A percentile compares a stretch with the other conserved stretches of the same genome.
Conservation (phyloP, 208 protist genomes). For the Trichomonas vaginalis region DNA sequence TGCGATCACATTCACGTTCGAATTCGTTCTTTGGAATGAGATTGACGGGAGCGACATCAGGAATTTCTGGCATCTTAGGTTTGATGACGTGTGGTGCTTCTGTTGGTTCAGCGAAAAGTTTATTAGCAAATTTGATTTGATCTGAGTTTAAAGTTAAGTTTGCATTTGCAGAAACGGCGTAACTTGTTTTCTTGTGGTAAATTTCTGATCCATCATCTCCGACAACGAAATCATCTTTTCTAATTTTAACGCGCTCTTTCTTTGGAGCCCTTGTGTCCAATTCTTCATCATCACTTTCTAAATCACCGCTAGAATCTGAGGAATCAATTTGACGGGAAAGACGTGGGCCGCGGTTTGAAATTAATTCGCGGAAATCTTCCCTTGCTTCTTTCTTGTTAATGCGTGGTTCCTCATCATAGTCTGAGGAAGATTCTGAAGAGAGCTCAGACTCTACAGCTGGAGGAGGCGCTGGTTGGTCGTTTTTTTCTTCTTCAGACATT, state of each 20-base stretch:
- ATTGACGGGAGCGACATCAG: neutral
- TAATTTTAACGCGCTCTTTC: neutral
- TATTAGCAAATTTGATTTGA: neutral
- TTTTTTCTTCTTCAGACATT: neutral
- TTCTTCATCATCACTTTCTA: neutral
- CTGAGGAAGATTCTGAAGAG: neutral
- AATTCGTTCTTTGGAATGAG: neutral
- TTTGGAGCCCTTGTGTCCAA: neutral
- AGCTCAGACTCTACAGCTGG: neutral
- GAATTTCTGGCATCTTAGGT: neutral
- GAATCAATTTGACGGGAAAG: neutral
- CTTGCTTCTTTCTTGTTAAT: neutral
- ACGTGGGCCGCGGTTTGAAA: neutral
- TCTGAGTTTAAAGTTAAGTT: neutral
- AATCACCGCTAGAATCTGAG: neutral
- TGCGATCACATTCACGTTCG: neutral
- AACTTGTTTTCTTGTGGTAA: neutral
- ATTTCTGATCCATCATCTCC: neutral
- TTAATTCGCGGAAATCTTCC: neutral
- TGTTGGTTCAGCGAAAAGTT: neutral
- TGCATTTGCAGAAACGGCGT: neutral
- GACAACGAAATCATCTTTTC: neutral
- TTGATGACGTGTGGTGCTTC: neutral
- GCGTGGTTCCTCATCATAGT: neutral
- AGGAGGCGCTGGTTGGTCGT: neutral